phyloP scores from a whole-genome alignment of 1,284 basidiomycete genomes.

The Ganoderma resinaceum region DNA sequence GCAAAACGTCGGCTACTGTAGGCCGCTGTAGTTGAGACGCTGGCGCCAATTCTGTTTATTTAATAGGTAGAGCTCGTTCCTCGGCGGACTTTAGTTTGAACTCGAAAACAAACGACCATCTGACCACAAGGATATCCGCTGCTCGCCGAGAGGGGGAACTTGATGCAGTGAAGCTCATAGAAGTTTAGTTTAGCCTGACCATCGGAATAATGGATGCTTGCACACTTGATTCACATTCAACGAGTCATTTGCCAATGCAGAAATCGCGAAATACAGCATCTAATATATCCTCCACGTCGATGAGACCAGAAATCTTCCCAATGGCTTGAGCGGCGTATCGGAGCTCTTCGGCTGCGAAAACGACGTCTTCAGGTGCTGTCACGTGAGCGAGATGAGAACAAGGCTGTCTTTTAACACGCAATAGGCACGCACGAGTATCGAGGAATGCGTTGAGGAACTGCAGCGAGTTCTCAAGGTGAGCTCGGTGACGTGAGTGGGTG shows the following conservation, averaged over 20 bases:
- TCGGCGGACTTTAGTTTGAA: too few species aligned
- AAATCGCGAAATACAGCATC: conserved; percentile 86
- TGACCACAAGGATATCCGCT: too few species aligned
- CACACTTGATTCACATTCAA: not conserved
- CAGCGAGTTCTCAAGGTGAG: conserved; percentile 73
- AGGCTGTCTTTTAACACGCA: conserved; percentile 1
- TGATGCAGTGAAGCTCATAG: too few species aligned
- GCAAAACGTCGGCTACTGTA: not conserved
- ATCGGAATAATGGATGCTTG: too few species aligned
- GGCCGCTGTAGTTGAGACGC: too few species aligned
- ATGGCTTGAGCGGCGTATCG: conserved; percentile 83
- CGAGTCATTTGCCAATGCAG: conserved; percentile 81
- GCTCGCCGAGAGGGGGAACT: too few species aligned
- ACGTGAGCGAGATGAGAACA: conserved; percentile 2
- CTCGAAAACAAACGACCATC: too few species aligned
- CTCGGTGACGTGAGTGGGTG: conserved; percentile 81
- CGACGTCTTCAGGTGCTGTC: conserved; percentile 63
- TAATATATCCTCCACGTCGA: conserved; percentile 81
- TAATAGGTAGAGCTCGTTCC: too few species aligned
- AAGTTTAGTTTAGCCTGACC: too few species aligned
- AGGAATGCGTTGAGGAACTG: conserved; percentile 74
- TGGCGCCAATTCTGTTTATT: too few species aligned
- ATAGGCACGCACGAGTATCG: conserved; percentile 52
- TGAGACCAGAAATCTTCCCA: conserved; percentile 79
- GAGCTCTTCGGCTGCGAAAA: conserved; percentile 85